These are phyloP conservation scores for Kitagawia praeruptora DNA, from an alignment of 129 eudicot genomes.

Conservation along the genomic window DNA sequence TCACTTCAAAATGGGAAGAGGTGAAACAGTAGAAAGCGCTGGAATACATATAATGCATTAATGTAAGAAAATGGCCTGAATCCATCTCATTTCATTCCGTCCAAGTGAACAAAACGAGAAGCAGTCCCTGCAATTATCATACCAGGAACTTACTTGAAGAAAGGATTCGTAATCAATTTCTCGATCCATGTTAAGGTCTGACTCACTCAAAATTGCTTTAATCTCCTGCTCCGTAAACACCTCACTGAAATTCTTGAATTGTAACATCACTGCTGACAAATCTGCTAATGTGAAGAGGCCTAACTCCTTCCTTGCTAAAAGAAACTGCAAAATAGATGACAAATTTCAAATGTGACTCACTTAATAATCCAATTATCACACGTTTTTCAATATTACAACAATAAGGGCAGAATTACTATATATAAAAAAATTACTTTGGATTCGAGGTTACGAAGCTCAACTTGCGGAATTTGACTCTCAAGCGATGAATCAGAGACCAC, in stretches of 20 bases:
- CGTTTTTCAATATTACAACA: neutral
- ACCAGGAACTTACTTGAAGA: constrained; percentile 36
- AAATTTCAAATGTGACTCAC: constrained; percentile 3
- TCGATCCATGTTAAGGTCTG: constrained; percentile 29
- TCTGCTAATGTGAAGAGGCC: constrained; percentile 36
- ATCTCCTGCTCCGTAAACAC: constrained; percentile 32
- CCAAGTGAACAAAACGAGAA: neutral
- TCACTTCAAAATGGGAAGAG: neutral
- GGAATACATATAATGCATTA: neutral
- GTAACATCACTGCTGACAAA: constrained; percentile 46
- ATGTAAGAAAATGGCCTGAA: neutral
- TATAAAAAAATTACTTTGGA: constrained; percentile 28
- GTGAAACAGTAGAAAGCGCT: neutral
- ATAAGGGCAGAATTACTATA: neutral
- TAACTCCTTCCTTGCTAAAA: constrained; percentile 41
- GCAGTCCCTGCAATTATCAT: neutral
- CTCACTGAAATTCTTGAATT: constrained; percentile 47
- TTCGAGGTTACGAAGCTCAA: constrained; percentile 54
- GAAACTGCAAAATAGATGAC: constrained; percentile 23
- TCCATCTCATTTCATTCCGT: neutral
- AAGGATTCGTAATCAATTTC: constrained; percentile 64
- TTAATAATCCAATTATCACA: neutral
- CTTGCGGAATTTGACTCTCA: constrained; percentile 64
- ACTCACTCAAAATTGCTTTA: constrained; percentile 34
- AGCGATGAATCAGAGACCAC: constrained; percentile 61